A percentile compares a stretch with the other conserved stretches of the same genome.
phyloP scores from a whole-genome alignment of 2,329 filamentous ascomycete species.

The Verticillium albo-atrum region DNA sequence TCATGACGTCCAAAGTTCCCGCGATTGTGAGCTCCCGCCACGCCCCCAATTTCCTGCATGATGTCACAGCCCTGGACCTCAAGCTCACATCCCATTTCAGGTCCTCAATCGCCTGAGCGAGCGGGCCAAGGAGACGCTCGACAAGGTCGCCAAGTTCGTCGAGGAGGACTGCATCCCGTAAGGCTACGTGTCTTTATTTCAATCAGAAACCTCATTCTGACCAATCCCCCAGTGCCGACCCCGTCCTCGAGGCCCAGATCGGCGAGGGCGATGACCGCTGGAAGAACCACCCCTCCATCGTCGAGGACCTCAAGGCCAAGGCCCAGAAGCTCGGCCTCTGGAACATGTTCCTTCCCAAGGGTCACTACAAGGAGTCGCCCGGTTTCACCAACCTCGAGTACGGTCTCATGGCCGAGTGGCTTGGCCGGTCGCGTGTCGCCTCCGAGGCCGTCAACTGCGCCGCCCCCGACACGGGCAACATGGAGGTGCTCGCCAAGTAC shows the following conservation, averaged over 20 bases:
- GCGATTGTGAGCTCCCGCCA: slow-evolving; percentile 15
- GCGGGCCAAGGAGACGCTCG: slow-evolving; percentile 75
- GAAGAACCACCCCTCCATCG: slow-evolving; percentile 70
- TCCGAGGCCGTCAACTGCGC: slow-evolving; percentile 88
- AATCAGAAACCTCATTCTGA: background rate
- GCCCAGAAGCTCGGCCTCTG: slow-evolving; percentile 82
- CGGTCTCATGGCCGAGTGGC: slow-evolving; percentile 92
- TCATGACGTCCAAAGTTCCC: slow-evolving; percentile 18
- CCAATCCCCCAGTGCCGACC: slow-evolving; percentile 56
- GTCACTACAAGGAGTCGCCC: slow-evolving; percentile 91
- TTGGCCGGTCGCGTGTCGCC: slow-evolving; percentile 80
- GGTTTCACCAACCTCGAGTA: slow-evolving; percentile 96
- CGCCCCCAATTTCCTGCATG: slow-evolving; percentile 6
- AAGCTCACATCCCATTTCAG: slow-evolving; percentile 21
- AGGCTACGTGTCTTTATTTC: slow-evolving; percentile 19
- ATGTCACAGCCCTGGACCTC: slow-evolving; percentile 3
- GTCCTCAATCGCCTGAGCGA: slow-evolving; percentile 67
- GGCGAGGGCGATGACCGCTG: slow-evolving; percentile 74
- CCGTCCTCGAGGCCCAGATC: slow-evolving; percentile 74
- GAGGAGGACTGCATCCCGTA: slow-evolving; percentile 89
- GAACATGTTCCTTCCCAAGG: slow-evolving; percentile 97
- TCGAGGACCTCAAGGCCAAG: slow-evolving; percentile 86
- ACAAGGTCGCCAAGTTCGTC: slow-evolving; percentile 91
- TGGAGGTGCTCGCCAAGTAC: slow-evolving; percentile 92
- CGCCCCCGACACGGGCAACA: slow-evolving; percentile 90